phyloP scores from a whole-genome alignment of 108 stramenopile species.

The Fragilaria radians region DNA sequence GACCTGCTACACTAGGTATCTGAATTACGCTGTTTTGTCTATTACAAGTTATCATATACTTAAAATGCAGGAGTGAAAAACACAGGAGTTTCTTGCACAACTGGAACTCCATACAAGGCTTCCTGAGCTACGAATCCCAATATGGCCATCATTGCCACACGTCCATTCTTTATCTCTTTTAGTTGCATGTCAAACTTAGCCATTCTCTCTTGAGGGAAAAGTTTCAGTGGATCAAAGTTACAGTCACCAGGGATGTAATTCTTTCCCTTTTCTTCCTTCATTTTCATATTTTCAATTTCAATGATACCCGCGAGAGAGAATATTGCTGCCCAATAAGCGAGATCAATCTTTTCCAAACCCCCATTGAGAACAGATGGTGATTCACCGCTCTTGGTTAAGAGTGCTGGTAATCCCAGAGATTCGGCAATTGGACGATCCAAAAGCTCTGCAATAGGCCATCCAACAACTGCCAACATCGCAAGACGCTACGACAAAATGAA shows the following conservation, averaged over 20 bases:
- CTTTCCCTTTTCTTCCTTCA: constrained; percentile 61
- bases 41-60: no score
- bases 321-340: constrained; percentile 59
- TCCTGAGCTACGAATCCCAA: constrained; percentile 86
- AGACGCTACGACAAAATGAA: no score
- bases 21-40: no score
- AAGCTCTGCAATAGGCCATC: constrained; percentile 83
- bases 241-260: constrained; percentile 66
- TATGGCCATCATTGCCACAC: constrained; percentile 89
- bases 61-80: constrained; percentile 76
- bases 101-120: constrained; percentile 66
- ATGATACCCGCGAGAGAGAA: constrained; percentile 54
- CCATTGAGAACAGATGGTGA: constrained; percentile 83
- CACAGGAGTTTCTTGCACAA: constrained; percentile 72
- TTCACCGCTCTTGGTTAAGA: constrained; percentile 59
- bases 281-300: constrained; percentile 50
- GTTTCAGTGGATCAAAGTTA: constrained; percentile 65
- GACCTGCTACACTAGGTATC: no score
- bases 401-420: constrained; percentile 41
- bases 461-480: constrained; percentile 86
- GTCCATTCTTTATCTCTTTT: constrained; percentile 84
- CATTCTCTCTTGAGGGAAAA: constrained; percentile 62
- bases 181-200: constrained; percentile 62
- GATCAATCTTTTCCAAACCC: constrained; percentile 78
- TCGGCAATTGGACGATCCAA: constrained; percentile 64